Evolutionary conservation across 345 rosid species (phyloP), one percentile per base, ranked within the genome.

Genomic region (Populus ilicifolia): DNA sequence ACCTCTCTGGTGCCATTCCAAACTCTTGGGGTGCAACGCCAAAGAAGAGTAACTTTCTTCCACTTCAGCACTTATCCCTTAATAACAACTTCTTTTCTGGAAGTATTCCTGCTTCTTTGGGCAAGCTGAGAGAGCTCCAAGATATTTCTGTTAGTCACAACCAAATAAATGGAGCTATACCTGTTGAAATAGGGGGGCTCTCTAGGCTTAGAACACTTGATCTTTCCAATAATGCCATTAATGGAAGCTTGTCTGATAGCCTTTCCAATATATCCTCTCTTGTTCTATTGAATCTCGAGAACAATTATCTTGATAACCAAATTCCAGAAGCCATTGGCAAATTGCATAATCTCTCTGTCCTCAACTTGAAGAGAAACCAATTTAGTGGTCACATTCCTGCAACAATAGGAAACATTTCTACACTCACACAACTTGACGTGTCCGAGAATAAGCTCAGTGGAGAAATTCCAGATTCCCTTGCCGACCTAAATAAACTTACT

Each of bases 1-100:
- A 91, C 71, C 83, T 94, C 79, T 88, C 97, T 74, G 96, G 98
- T 68, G 78, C 89, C 0, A 84, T 92, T 35, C 97, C 98, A 0
- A 87, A 87, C 20, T 76, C 88, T 59, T 84, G 82, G 86, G 85
- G 78, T 69, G 83, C 71, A 77, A 12, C 78, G 6, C 73, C 78
- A 67, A 70, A 75, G 63, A 84, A 21, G 9, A 29, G 78, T 70
- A 74, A 66, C 35, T 81, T 89, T 44, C 83, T 78, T 81, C 82
- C 50, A 13, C 50, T 46, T 46, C 50, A 46, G 50, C 0, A 46
- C 50, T 46, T 46, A 14, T 12, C 50, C 50, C 50, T 46, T 46
- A 46, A 18, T 46, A 17, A 14, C 4, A 46, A 46, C 50, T 46
- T 46, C 50, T 46, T 46, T 46, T 46, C 50, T 46, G 50, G 50